Conservation (phyloP, 2,329 filamentous ascomycete genomes). For the Aspergillus felis region DNA sequence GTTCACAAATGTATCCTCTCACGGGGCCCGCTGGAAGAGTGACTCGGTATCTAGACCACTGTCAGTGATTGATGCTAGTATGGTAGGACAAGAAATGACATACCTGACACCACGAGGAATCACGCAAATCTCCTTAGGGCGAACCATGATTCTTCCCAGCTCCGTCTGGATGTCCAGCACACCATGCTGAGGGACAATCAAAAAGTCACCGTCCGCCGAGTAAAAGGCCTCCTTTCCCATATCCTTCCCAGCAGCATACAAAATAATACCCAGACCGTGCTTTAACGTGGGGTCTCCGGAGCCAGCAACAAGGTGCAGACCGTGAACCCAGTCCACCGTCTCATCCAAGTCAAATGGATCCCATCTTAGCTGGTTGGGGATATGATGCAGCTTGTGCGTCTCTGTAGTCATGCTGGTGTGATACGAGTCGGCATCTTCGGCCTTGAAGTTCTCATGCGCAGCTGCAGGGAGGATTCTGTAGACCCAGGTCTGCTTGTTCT, state of each 20-base stretch:
- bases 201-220: constrained; percentile 74
- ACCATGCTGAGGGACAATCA: constrained; percentile 73
- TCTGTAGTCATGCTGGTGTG: constrained; percentile 42
- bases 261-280: constrained; percentile 71
- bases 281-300: constrained; percentile 77
- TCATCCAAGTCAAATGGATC: constrained; percentile 71
- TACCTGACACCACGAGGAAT: constrained; percentile 67
- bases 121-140: constrained; percentile 73
- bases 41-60: constrained; percentile 57
- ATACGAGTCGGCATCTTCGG: constrained; percentile 44
- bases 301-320: constrained; percentile 69
- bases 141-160: constrained; percentile 68
- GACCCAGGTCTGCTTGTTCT: constrained; percentile 69
- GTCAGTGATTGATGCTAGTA: not conserved
- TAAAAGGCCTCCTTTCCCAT: constrained; percentile 82
- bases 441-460: constrained; percentile 51
- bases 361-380: constrained; percentile 80
- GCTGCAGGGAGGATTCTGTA: constrained; percentile 66
- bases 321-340: constrained; percentile 64
- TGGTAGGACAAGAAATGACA: not conserved
- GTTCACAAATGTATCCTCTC: constrained; percentile 70
- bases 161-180: constrained; percentile 73
- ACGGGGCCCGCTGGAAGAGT: constrained; percentile 59
- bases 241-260: constrained; percentile 73
- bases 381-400: constrained; percentile 60